Evolutionary conservation across 2,329 filamentous ascomycete genomes (phyloP), one percentile per base, ranked within the genome.

Genomic region (Fusarium citri): DNA sequence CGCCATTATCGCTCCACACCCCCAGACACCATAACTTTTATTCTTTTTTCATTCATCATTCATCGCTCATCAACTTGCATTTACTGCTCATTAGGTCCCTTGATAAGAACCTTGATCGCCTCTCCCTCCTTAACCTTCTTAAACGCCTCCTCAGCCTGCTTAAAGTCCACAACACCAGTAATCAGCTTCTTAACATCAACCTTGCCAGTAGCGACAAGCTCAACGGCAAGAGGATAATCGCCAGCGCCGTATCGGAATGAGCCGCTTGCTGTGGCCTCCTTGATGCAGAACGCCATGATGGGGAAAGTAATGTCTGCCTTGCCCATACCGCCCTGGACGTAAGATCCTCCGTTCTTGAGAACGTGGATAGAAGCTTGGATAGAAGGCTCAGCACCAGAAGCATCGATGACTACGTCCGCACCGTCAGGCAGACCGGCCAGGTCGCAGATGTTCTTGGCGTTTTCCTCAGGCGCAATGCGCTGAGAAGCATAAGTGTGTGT

Each of bases 321-420:
- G 76, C 95, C 95, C 94, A 98, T 97, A 58, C 94, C 94, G 64
- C 90, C 93, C 82, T 97, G 94, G 11, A 97, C 91, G 75, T 93
- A 95, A 18, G 87, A 90, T 31, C 93, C 93, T 59, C 93, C 93
- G 48, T 85, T 84, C 68, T 90, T 87, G 26, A 94, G 87, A 22
- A 86, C 86, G 80, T 94, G 91, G 74, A 95, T 86, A 34, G 87
- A 88, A 0, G 91, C 86, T 81, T 94, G 92, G 74, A 95, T 93
- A 12, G 89, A 92, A 1, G 91, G 88, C 81, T 94, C 92, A 3
- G 91, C 93, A 34, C 93, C 93, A 30, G 88, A 91, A 15, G 92
- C 93, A 78, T 96, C 93, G 74, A 96, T 93, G 42, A 93, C 92
- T 0, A 89, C 89, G 80, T 96, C 93, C 2, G 91, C 92, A 18